phyloP scores from a whole-genome alignment of 2,329 filamentous ascomycete genomes.

The Aspergillus clavatus region DNA sequence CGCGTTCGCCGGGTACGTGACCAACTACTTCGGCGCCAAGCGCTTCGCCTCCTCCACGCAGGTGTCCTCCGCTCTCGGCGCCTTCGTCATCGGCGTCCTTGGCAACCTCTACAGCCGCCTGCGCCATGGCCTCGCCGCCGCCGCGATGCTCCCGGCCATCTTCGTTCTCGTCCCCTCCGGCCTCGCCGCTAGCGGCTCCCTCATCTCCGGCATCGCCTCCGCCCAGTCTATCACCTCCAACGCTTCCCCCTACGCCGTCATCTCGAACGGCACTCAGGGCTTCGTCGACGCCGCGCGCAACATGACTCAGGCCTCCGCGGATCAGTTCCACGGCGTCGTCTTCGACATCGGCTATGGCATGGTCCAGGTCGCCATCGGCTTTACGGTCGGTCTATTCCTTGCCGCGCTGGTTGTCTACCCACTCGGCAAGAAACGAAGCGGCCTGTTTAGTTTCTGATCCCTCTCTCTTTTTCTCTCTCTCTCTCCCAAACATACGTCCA shows the following conservation, averaged over 20 bases:
- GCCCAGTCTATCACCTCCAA: slow-evolving; percentile 50
- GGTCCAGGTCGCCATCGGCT: slow-evolving; percentile 48
- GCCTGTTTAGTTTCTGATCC: slow-evolving; percentile 43
- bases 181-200: slow-evolving; percentile 54
- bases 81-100: slow-evolving; percentile 72
- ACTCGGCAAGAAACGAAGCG: slow-evolving; percentile 46
- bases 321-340: slow-evolving; percentile 26
- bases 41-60: slow-evolving; percentile 68
- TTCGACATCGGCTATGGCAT: slow-evolving; percentile 47
- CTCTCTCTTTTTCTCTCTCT: background rate
- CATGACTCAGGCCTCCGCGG: slow-evolving; percentile 16
- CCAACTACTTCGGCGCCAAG: slow-evolving; percentile 69
- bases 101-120: slow-evolving; percentile 74
- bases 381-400: slow-evolving; percentile 47
- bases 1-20: slow-evolving; percentile 67
- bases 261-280: slow-evolving; percentile 39
- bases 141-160: slow-evolving; percentile 82
- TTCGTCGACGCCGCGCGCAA: slow-evolving; percentile 28
- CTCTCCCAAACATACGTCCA: background rate
- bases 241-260: slow-evolving; percentile 36
- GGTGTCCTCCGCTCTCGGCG: slow-evolving; percentile 72
- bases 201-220: slow-evolving; percentile 55
- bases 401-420: slow-evolving; percentile 47
- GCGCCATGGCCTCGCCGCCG: slow-evolving; percentile 74
- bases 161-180: slow-evolving; percentile 66